A percentile compares a stretch with the other conserved stretches of the same genome.
Evolutionary conservation across 441 rosid species (phyloP).

Genomic region (Melianthus villosus): DNA sequence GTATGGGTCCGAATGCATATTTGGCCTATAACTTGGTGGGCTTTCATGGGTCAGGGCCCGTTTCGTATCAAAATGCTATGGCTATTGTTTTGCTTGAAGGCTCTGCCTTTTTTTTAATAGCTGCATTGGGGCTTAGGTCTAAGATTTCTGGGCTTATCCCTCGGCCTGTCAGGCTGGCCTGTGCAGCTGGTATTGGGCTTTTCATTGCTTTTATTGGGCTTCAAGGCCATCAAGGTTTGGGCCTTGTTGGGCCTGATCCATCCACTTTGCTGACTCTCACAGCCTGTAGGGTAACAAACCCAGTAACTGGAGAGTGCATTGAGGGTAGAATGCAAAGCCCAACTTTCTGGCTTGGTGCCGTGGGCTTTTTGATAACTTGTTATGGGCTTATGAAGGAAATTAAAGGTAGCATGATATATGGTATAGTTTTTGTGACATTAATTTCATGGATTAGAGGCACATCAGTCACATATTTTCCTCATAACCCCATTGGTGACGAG

Average conservation of each 20-base stretch:
- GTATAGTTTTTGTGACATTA: constrained; percentile 46
- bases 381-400: constrained; percentile 49
- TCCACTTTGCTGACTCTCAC: constrained; percentile 47
- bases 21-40: constrained; percentile 70
- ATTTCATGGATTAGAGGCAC: constrained; percentile 72
- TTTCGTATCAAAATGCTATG: constrained; percentile 53
- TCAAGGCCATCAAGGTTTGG: constrained; percentile 57
- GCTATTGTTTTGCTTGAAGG: constrained; percentile 58
- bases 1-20: constrained; percentile 75
- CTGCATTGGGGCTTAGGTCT: constrained; percentile 50
- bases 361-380: constrained; percentile 49
- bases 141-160: constrained; percentile 56
- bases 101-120: constrained; percentile 32
- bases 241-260: constrained; percentile 71
- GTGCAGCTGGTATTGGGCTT: constrained; percentile 59
- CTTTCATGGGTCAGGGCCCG: constrained; percentile 57
- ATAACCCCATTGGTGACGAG: constrained; percentile 33
- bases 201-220: constrained; percentile 74
- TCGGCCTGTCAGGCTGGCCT: constrained; percentile 36
- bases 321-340: constrained; percentile 57
- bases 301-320: constrained; percentile 44
- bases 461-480: constrained; percentile 47
- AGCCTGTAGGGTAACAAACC: constrained; percentile 32
- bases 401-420: constrained; percentile 74
- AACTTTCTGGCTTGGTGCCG: constrained; percentile 58